phyloP scores from a whole-genome alignment of 106 monocot species.

The Phalaenopsis equestris region DNA sequence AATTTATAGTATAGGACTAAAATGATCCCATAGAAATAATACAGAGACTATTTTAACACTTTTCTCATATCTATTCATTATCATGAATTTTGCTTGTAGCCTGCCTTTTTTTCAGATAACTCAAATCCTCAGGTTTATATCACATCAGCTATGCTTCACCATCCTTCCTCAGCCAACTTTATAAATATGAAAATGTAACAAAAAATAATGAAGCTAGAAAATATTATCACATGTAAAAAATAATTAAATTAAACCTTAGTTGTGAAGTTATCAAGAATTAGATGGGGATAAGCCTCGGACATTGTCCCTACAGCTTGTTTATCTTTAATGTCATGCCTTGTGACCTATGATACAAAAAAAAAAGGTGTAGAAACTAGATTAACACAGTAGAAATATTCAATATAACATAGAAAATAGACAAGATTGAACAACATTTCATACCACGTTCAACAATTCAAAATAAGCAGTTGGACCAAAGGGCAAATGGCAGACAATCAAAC shows the following conservation, averaged over 20 bases:
- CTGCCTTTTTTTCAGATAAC: background rate
- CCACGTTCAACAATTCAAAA: constrained; percentile 92
- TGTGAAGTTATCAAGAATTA: constrained; percentile 81
- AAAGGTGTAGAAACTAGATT: background rate
- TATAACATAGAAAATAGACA: background rate
- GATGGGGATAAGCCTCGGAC: constrained; percentile 90
- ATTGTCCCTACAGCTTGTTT: constrained; percentile 88
- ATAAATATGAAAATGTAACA: background rate
- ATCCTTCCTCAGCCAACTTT: background rate
- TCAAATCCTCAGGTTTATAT: background rate
- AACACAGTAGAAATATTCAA: background rate
- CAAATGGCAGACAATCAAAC: constrained; percentile 85
- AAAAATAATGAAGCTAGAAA: background rate
- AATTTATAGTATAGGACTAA: too few species aligned
- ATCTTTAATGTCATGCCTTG: constrained; percentile 93
- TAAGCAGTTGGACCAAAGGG: constrained; percentile 97
- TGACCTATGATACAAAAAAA: constrained; percentile 41
- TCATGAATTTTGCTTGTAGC: background rate
- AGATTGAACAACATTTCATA: constrained; percentile 31
- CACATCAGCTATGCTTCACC: background rate
- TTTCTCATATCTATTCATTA: too few species aligned
- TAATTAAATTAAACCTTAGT: constrained; percentile 40
- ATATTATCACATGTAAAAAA: background rate
- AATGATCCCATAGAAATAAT: too few species aligned
- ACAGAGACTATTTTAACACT: too few species aligned